Conservation (phyloP, 164 flowering plant genomes). For the Taxillus chinensis region DNA sequence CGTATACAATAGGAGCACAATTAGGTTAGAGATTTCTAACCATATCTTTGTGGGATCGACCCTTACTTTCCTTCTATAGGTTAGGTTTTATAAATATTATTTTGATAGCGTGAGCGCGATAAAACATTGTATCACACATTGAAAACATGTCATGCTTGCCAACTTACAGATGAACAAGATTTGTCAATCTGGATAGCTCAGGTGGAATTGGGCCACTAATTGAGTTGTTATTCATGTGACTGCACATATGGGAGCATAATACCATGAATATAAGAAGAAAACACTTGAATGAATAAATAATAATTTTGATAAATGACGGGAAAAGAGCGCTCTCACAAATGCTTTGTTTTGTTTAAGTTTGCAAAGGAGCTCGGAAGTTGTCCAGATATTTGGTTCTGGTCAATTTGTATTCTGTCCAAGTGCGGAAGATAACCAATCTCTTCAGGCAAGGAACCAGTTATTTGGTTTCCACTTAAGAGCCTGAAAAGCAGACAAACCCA, state of each 20-base stretch:
- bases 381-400: slow-evolving; percentile 76
- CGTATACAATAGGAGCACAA: too few relatives aligned
- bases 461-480: slow-evolving; percentile 67
- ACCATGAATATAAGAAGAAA: neutral
- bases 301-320: neutral
- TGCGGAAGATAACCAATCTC: slow-evolving; percentile 67
- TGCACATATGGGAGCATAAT: slow-evolving; percentile 19
- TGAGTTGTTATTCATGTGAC: slow-evolving; percentile 94
- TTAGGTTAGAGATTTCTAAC: too few relatives aligned
- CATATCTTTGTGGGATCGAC: too few relatives aligned
- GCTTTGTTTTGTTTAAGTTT: slow-evolving; percentile 46
- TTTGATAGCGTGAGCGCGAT: too few relatives aligned
- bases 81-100: too few relatives aligned
- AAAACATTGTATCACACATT: too few relatives aligned
- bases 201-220: slow-evolving; percentile 80
- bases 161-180: slow-evolving; percentile 80
- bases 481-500: slow-evolving; percentile 22
- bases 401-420: slow-evolving; percentile 67
- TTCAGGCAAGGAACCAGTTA: slow-evolving; percentile 71
- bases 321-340: slow-evolving; percentile 41
- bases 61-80: too few relatives aligned
- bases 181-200: slow-evolving; percentile 54
- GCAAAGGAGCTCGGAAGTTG: slow-evolving; percentile 63
- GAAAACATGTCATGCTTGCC: neutral
- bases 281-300: neutral